Conservation (phyloP, 176 grass and related monocot species). For the Juncus inflexus region DNA sequence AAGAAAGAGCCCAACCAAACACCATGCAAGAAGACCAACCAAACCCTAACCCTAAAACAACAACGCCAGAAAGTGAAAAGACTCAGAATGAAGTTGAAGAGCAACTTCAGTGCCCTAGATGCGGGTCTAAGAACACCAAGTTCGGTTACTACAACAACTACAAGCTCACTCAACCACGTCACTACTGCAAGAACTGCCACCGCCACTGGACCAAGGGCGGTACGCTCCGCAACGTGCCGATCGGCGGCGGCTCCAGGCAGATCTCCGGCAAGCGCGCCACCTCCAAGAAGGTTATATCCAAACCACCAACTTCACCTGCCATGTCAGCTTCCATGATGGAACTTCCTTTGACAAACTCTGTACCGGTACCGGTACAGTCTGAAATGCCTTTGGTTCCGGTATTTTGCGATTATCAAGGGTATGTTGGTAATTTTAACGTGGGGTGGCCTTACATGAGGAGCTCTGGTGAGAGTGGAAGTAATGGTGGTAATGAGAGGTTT, state of each 20-base stretch:
- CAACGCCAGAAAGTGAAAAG: background rate
- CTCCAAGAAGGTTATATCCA: background rate
- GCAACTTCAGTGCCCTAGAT: conserved; percentile 56
- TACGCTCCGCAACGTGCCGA: conserved; percentile 57
- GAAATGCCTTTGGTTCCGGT: background rate
- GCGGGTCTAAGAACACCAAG: conserved; percentile 81
- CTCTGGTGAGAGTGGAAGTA: background rate
- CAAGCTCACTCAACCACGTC: conserved; percentile 64
- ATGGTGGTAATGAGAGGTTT: conserved; percentile 4
- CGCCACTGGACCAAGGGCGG: conserved; percentile 78
- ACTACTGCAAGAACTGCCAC: conserved; percentile 60
- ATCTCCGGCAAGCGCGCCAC: conserved; percentile 23
- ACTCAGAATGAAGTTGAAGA: conserved; percentile 28
- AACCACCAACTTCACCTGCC: background rate
- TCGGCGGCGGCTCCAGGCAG: conserved; percentile 58
- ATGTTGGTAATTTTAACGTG: conserved; percentile 16
- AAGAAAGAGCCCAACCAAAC: background rate
- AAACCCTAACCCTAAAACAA: conserved; percentile 1
- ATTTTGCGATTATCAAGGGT: background rate
- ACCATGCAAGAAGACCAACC: conserved; percentile 4
- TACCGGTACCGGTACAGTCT: background rate
- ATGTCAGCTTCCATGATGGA: background rate
- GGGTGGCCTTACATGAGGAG: conserved; percentile 1
- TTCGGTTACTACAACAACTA: conserved; percentile 99
- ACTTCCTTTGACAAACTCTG: background rate